These are phyloP conservation scores for Puya raimondii DNA, from an alignment of 176 grass and related monocot genomes.

Conservation along the genomic window DNA sequence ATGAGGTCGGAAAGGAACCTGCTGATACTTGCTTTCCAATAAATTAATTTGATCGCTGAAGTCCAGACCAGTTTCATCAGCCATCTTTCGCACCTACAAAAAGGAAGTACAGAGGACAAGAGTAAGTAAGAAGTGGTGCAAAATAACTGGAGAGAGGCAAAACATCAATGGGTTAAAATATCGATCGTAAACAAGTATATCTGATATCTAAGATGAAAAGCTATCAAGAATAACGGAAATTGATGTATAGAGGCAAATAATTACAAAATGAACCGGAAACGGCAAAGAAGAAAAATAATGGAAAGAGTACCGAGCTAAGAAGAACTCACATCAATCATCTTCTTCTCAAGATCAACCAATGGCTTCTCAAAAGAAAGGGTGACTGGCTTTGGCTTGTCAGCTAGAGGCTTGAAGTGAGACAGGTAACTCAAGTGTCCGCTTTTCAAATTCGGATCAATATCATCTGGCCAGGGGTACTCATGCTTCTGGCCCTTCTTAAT, in stretches of 20 bases:
- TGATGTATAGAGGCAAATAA: too few species aligned
- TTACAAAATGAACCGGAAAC: too few species aligned
- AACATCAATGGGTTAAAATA: too few species aligned
- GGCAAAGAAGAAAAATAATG: too few species aligned
- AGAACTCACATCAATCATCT: background rate
- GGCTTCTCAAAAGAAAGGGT: constrained; percentile 2
- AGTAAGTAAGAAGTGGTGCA: background rate
- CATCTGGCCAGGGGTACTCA: background rate
- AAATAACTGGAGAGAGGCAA: too few species aligned
- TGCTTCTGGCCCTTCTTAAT: background rate
- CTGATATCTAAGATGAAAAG: too few species aligned
- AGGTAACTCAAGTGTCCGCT: background rate
- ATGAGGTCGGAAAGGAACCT: constrained; percentile 13
- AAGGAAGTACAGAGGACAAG: background rate
- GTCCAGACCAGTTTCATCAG: constrained; percentile 27
- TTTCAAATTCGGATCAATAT: constrained; percentile 5
- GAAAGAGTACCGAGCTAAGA: too few species aligned
- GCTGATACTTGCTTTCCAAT: constrained; percentile 35
- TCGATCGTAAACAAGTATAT: too few species aligned
- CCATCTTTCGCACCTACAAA: constrained; percentile 24
- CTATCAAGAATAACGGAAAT: too few species aligned
- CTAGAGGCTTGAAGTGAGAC: background rate
- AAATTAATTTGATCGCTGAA: constrained; percentile 28
- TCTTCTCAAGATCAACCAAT: constrained; percentile 1
- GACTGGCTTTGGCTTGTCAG: background rate